These are phyloP conservation scores for Erysiphe neolycopersici DNA, from an alignment of 2,329 filamentous ascomycete species.

Conservation along the genomic window DNA sequence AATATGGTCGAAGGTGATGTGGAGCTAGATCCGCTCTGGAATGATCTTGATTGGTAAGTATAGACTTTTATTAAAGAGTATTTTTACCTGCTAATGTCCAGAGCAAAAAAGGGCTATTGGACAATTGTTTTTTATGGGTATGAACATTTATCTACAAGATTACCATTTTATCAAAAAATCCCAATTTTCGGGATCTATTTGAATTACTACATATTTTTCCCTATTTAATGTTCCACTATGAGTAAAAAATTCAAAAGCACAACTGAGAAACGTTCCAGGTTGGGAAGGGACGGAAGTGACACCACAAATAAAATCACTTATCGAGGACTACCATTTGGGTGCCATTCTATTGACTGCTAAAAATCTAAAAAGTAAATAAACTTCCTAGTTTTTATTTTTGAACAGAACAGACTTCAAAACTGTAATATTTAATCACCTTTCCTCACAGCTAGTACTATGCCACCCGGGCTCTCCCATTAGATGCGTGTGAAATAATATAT, in stretches of 20 bases:
- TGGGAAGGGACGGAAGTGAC: constrained; percentile 69
- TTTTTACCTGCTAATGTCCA: too few relatives aligned
- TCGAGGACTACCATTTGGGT: constrained; percentile 65
- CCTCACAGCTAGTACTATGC: too few relatives aligned
- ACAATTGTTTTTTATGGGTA: constrained; percentile 45
- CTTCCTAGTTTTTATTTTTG: not conserved
- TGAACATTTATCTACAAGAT: not conserved
- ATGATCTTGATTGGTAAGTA: constrained; percentile 12
- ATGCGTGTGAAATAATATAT: too few relatives aligned
- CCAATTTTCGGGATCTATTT: too few relatives aligned
- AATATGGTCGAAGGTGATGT: constrained; percentile 19
- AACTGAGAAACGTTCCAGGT: constrained; percentile 16
- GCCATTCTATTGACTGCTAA: constrained; percentile 66
- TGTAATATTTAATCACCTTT: too few relatives aligned
- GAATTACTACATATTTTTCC: too few relatives aligned
- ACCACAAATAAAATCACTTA: constrained; percentile 54
- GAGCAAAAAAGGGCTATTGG: constrained; percentile 32
- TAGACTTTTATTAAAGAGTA: not conserved
- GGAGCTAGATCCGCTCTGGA: constrained; percentile 12
- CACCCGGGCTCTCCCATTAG: too few relatives aligned
- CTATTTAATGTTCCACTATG: too few relatives aligned
- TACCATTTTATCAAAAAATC: too few relatives aligned
- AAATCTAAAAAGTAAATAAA: constrained; percentile 46
- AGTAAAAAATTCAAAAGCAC: too few relatives aligned
- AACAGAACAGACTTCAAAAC: too few relatives aligned